Evolutionary conservation across 495 filamentous ascomycete species (phyloP).

Genomic region (Tuber brumale): DNA sequence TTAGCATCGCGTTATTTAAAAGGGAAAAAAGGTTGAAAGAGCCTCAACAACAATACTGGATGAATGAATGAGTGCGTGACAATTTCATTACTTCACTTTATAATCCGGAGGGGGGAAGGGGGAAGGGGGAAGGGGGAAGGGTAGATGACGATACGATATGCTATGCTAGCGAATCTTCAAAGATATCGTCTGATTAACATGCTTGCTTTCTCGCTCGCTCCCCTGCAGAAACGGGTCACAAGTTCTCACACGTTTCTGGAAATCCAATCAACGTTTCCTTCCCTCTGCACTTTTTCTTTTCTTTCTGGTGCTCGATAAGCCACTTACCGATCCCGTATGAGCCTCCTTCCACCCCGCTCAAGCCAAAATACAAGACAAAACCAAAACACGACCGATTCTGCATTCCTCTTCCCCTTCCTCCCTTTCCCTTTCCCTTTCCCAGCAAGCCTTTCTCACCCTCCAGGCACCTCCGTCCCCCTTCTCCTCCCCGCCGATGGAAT

Average conservation of each 20-base stretch:
- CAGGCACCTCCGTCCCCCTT: background rate
- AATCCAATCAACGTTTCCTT: background rate
- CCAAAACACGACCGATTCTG: background rate
- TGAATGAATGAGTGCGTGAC: background rate
- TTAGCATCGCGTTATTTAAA: background rate
- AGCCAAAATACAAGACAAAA: background rate
- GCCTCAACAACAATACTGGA: background rate
- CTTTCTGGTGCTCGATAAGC: background rate
- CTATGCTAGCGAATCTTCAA: background rate
- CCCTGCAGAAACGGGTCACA: background rate
- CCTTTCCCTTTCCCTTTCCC: background rate
- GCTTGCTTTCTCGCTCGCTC: background rate
- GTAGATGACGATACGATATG: background rate
- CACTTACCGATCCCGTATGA: constrained; percentile 12
- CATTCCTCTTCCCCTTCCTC: background rate
- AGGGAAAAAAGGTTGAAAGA: background rate
- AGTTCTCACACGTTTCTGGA: background rate
- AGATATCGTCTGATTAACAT: background rate
- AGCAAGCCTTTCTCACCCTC: background rate
- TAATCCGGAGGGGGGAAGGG: background rate
- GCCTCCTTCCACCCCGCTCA: background rate
- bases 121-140: background rate
- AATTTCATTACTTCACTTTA: background rate
- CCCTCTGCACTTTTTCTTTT: background rate
- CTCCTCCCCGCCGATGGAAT: background rate